Evolutionary conservation across 2,329 filamentous ascomycete genomes (phyloP).

Genomic region (Celoporthe dispersa): DNA sequence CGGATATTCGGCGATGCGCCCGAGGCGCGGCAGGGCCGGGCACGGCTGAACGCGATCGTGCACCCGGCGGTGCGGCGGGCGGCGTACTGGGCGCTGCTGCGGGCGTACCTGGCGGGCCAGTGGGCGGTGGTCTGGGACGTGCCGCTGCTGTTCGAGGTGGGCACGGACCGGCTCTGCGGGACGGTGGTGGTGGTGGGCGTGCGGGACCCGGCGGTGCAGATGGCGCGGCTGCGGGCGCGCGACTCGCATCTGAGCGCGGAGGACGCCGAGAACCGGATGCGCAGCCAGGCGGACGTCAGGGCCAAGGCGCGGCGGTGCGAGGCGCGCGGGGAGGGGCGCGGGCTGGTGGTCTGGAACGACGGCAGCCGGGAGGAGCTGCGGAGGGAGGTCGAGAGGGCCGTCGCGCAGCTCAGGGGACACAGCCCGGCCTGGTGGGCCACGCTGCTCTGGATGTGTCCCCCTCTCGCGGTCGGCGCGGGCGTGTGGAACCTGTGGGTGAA

Average conservation of each 20-base stretch:
- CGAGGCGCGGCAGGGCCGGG: constrained; percentile 71
- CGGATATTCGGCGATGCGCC: constrained; percentile 83
- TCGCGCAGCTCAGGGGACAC: constrained; percentile 62
- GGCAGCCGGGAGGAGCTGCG: constrained; percentile 71
- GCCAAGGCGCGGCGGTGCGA: constrained; percentile 80
- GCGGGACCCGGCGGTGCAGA: constrained; percentile 78
- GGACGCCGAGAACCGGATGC: constrained; percentile 85
- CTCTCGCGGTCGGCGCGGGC: constrained; percentile 70
- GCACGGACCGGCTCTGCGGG: constrained; percentile 84
- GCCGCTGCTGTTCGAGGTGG: constrained; percentile 87
- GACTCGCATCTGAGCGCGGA: constrained; percentile 80
- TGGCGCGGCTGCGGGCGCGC: constrained; percentile 73
- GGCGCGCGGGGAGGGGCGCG: constrained; percentile 65
- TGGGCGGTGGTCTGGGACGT: constrained; percentile 95
- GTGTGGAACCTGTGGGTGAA: constrained; percentile 77
- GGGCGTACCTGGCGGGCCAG: constrained; percentile 72
- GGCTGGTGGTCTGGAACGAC: constrained; percentile 92
- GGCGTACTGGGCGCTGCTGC: constrained; percentile 77
- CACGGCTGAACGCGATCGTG: constrained; percentile 84
- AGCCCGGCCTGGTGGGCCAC: constrained; percentile 88
- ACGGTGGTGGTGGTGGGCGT: constrained; percentile 88
- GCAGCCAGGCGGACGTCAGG: constrained; percentile 83
- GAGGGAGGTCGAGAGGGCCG: constrained; percentile 66
- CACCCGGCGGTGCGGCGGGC: constrained; percentile 86
- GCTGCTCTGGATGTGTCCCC: constrained; percentile 71